Percentiles rank a stretch among this genome's conserved stretches.
Evolutionary conservation across 1,139 yeast species (phyloP).

Genomic region (Protomyces inouyei): DNA sequence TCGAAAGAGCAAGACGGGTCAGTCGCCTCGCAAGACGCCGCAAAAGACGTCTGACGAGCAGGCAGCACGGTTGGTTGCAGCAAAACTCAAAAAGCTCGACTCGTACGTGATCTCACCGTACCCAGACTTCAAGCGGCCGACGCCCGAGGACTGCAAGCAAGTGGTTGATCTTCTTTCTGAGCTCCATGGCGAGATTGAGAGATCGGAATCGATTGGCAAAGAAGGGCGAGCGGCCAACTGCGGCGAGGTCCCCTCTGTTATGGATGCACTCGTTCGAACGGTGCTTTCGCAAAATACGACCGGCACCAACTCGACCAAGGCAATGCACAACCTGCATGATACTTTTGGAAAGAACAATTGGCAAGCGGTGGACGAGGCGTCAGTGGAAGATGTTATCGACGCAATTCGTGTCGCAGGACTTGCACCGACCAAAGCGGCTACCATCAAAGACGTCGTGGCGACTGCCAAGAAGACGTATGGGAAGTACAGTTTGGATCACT

Average conservation of each 20-base stretch:
- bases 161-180: constrained; percentile 13
- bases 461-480: constrained; percentile 15
- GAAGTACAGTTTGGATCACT: constrained; percentile 15
- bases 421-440: constrained; percentile 24
- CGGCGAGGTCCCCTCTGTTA: constrained; percentile 23
- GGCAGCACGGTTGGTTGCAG: constrained; percentile 10
- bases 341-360: constrained; percentile 22
- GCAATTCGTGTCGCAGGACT: constrained; percentile 21
- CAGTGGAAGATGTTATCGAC: constrained; percentile 11
- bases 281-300: constrained; percentile 26
- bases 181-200: constrained; percentile 15
- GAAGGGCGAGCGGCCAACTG: constrained; percentile 21
- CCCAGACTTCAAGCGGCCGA: constrained; percentile 18
- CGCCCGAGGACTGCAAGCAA: constrained; percentile 15
- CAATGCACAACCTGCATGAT: constrained; percentile 6
- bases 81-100: constrained; percentile 18
- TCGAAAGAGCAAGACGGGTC: background rate
- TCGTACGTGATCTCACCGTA: constrained; percentile 16
- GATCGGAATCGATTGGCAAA: constrained; percentile 3
- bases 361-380: constrained; percentile 21
- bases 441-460: constrained; percentile 19
- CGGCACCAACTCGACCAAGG: constrained; percentile 20
- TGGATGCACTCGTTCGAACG: constrained; percentile 27
- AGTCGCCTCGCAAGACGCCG: constrained; percentile 1
- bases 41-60: constrained; percentile 7